Base-by-base conservation (phyloP, 2,329 filamentous ascomycete genomes). In the Beauveria asiatica region DNA sequence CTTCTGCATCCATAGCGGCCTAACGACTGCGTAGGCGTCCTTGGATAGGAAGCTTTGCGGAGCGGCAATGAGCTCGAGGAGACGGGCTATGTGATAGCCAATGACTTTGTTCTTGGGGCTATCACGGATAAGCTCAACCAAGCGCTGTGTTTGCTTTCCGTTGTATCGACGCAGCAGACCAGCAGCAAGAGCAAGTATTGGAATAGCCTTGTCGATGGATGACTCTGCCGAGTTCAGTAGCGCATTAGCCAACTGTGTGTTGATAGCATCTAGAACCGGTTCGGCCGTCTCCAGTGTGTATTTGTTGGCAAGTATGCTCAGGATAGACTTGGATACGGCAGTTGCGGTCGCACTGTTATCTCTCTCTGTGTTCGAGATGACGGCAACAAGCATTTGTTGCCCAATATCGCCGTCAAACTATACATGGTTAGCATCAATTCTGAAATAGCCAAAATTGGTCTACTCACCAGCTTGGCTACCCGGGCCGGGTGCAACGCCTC, bases 1-100 rank as follows among this genome's bases (percentile, higher is more conserved):
- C 68, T 79, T 80, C 61, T 83, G 80, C 61, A 73, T 69, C 74
- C 76, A 78, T 1, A 82, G 70, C 3, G 75, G 75, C 63, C 76
- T 78, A 37, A 78, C 69, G 2, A 75, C 63, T 4, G 76, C 77
- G 59, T 76, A 78, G 63, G 72, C 74, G 5, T 76, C 73, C 51
- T 75, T 69, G 17, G 68, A 70, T 1, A 80, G 69, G 33, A 72
- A 69, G 1, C 68, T 67, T 57, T 76, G 75, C 5, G 74, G 70
- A 3, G 72, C 71, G 46, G 79, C 73, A 9, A 81, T 67, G 55
- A 74, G 70, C 27, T 79, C 75, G 17, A 81, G 66, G 0, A 73
- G 71, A 5, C 73, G 72, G 1, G 75, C 76, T 50, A 81, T 71
- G 8, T 69, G 67, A 54, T 75, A 69, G 13, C 76, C 78, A 33